phyloP scores from a whole-genome alignment of 2,329 filamentous ascomycete species.

The Boeremia exigua region DNA sequence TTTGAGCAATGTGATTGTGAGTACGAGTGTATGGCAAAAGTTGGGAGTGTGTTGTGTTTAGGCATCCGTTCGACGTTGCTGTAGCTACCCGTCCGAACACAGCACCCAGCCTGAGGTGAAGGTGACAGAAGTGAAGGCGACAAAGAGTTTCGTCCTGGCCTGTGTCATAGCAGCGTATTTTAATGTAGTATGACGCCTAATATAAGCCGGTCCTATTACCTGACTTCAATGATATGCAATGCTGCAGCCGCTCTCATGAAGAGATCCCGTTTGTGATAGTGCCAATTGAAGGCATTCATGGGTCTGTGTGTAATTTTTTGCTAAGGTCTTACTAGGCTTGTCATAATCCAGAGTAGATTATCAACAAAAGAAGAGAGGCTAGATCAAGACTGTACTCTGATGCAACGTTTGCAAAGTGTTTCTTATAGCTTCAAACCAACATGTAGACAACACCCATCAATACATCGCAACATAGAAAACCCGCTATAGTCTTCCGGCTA shows the following conservation, averaged over 20 bases:
- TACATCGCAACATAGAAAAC: too few species aligned
- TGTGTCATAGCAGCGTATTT: not conserved
- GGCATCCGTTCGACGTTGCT: constrained; percentile 6
- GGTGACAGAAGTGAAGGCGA: constrained; percentile 3
- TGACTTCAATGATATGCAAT: not conserved
- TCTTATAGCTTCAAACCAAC: too few species aligned
- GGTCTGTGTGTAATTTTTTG: not conserved
- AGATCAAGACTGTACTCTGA: too few species aligned
- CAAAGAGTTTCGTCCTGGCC: not conserved
- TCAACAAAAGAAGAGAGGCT: too few species aligned
- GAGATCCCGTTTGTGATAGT: too few species aligned
- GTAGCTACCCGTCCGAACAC: not conserved
- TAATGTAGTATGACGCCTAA: not conserved
- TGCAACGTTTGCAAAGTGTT: too few species aligned
- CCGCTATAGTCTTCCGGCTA: too few species aligned
- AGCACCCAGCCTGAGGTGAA: too few species aligned
- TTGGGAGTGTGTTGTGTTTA: not conserved
- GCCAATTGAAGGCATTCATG: not conserved
- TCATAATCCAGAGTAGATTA: too few species aligned
- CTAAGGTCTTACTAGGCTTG: not conserved
- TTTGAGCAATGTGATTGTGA: not conserved
- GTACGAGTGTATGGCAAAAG: not conserved
- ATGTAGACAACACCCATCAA: too few species aligned
- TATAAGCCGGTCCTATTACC: not conserved
- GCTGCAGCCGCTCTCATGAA: not conserved